Conservation (phyloP, 345 rosid genomes). For the Linum trigynum region DNA sequence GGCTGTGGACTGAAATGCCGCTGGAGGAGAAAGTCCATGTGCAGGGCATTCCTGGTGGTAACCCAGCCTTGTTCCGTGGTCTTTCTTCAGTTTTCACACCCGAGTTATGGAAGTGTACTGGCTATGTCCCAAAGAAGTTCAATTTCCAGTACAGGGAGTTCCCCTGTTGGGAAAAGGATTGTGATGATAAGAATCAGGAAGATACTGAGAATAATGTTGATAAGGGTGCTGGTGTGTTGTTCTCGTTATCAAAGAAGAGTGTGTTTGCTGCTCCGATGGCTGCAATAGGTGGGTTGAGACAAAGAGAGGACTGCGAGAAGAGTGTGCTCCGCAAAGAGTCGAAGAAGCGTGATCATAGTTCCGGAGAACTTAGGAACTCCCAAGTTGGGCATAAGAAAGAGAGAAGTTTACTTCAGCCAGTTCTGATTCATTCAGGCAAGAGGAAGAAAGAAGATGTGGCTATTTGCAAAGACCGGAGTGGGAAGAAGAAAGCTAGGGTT, state of each 20-base stretch:
- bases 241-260: conserved; percentile 67
- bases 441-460: conserved; percentile 53
- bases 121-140: conserved; percentile 87
- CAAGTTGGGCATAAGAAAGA: conserved; percentile 44
- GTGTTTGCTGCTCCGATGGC: conserved; percentile 30
- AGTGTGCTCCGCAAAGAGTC: conserved; percentile 25
- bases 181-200: conserved; percentile 22
- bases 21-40: conserved; percentile 86
- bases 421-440: conserved; percentile 31
- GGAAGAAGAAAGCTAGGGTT: conserved; percentile 60
- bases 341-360: conserved; percentile 34
- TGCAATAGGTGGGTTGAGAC: too few species aligned
- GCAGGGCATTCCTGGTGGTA: conserved; percentile 89
- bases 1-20: conserved; percentile 64
- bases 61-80: conserved; percentile 51
- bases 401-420: conserved; percentile 49
- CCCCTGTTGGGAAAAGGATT: conserved; percentile 62
- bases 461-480: conserved; percentile 39
- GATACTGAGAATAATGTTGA: conserved; percentile 46
- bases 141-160: conserved; percentile 62
- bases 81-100: conserved; percentile 54
- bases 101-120: conserved; percentile 73
- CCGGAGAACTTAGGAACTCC: conserved; percentile 31
- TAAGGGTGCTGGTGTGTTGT: conserved; percentile 76
- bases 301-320: conserved; percentile 23